A percentile compares a stretch with the other conserved stretches of the same genome.
Evolutionary conservation across 208 protist genomes (phyloP).

Genomic region (Crithidia thermophila): DNA sequence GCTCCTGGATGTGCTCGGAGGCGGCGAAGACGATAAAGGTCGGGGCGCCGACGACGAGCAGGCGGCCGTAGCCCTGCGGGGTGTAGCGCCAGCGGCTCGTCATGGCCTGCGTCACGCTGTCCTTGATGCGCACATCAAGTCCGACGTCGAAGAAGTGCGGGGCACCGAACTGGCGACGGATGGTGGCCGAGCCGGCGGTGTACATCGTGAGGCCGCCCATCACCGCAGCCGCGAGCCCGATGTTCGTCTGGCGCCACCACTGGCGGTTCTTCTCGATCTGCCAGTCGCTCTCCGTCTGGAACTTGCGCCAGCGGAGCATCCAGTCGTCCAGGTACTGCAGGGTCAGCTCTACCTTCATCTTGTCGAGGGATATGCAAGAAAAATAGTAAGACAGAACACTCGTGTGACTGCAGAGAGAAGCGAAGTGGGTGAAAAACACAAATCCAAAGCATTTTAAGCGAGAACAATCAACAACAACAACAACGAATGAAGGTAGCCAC

Average conservation of each 20-base stretch:
- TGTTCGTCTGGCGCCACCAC: slow-evolving; percentile 80
- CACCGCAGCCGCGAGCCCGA: slow-evolving; percentile 47
- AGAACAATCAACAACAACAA: not conserved
- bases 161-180: slow-evolving; percentile 79
- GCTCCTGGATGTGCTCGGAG: slow-evolving; percentile 79
- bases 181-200: slow-evolving; percentile 73
- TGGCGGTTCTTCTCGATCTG: slow-evolving; percentile 87
- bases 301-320: slow-evolving; percentile 93
- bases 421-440: not conserved
- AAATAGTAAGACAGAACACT: slow-evolving; percentile 7
- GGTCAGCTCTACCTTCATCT: slow-evolving; percentile 85
- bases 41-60: slow-evolving; percentile 73
- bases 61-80: slow-evolving; percentile 81
- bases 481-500: not conserved
- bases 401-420: not conserved
- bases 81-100: slow-evolving; percentile 84
- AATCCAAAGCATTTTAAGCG: not conserved
- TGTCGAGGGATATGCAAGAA: slow-evolving; percentile 13
- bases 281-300: slow-evolving; percentile 91
- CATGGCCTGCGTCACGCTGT: slow-evolving; percentile 49
- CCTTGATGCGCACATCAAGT: slow-evolving; percentile 72
- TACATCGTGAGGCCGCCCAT: slow-evolving; percentile 59
- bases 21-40: slow-evolving; percentile 72
- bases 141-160: slow-evolving; percentile 91
- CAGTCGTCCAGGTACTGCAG: slow-evolving; percentile 92